These are phyloP conservation scores for Eimeria maxima DNA, from an alignment of 169 alveolate genomes.

Conservation along the genomic window DNA sequence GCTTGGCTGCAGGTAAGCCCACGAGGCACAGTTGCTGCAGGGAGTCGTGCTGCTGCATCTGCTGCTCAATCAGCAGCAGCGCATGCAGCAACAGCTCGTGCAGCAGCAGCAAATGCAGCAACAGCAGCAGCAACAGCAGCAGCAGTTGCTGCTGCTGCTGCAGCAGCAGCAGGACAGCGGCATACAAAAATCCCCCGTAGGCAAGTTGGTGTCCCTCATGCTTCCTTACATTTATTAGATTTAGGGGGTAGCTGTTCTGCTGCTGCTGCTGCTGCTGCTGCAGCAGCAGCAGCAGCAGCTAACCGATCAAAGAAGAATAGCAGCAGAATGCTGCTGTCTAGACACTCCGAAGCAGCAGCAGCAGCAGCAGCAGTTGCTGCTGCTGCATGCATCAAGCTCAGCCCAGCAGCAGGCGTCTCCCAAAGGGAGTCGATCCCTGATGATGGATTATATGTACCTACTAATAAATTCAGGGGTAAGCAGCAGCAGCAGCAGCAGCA, in stretches of 20 bases:
- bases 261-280: constrained; percentile 36
- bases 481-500: constrained; percentile 40
- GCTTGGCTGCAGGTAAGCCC: too few relatives aligned
- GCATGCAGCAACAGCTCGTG: too few relatives aligned
- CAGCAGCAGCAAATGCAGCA: background rate
- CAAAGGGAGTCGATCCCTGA: constrained; percentile 5
- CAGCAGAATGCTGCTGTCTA: background rate
- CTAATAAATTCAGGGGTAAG: background rate
- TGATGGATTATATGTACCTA: background rate
- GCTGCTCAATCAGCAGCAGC: too few relatives aligned
- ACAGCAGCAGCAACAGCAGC: constrained; percentile 24
- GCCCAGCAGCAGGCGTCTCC: constrained; percentile 15
- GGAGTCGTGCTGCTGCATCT: background rate
- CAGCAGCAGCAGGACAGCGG: background rate
- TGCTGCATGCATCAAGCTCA: constrained; percentile 15
- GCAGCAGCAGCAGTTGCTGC: constrained; percentile 58
- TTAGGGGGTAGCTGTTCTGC: constrained; percentile 28
- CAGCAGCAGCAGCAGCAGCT: constrained; percentile 13
- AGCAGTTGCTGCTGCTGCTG: background rate
- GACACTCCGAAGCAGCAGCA: constrained; percentile 53
- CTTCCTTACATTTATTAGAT: constrained; percentile 7
- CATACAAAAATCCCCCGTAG: background rate
- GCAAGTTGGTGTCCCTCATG: background rate
- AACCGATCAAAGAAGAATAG: background rate
- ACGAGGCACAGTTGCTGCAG: too few relatives aligned